A percentile compares a stretch with the other conserved stretches of the same genome.
Evolutionary conservation across 2,329 filamentous ascomycete genomes (phyloP).

Genomic region (Phialocephala sp.): DNA sequence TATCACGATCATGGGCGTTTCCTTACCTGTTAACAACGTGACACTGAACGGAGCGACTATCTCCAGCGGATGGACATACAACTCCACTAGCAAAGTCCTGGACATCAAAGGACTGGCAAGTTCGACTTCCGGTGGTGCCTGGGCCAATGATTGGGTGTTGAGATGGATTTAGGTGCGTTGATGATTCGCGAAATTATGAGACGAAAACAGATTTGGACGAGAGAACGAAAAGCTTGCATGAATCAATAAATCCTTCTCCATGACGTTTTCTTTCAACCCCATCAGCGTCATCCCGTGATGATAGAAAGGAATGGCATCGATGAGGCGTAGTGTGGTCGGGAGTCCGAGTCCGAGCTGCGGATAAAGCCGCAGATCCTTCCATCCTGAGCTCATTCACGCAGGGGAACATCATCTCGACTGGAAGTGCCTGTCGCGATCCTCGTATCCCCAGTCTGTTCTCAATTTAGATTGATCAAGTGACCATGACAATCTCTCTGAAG

Average conservation of each 20-base stretch:
- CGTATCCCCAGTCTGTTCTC: slow-evolving; percentile 4
- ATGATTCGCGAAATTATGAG: neutral
- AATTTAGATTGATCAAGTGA: neutral
- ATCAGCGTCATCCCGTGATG: slow-evolving; percentile 1
- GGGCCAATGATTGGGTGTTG: slow-evolving; percentile 61
- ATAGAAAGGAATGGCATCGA: neutral
- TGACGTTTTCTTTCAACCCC: neutral
- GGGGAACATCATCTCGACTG: neutral
- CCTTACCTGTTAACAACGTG: slow-evolving; percentile 50
- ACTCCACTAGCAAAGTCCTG: slow-evolving; percentile 54
- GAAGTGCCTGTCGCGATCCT: neutral
- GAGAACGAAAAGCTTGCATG: slow-evolving; percentile 2
- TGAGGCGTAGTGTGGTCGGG: neutral
- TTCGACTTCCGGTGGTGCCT: slow-evolving; percentile 60
- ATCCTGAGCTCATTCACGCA: neutral
- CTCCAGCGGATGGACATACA: slow-evolving; percentile 53
- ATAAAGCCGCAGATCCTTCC: neutral
- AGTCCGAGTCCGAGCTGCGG: slow-evolving; percentile 2
- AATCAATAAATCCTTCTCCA: slow-evolving; percentile 7
- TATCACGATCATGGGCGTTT: slow-evolving; percentile 66
- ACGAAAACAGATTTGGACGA: neutral
- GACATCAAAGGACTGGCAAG: slow-evolving; percentile 55
- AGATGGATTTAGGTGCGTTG: slow-evolving; percentile 50
- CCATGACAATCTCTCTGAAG: neutral
- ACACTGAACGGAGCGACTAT: slow-evolving; percentile 57